phyloP scores from a whole-genome alignment of 1,284 basidiomycete species.

The Pseudozyma thailandica region DNA sequence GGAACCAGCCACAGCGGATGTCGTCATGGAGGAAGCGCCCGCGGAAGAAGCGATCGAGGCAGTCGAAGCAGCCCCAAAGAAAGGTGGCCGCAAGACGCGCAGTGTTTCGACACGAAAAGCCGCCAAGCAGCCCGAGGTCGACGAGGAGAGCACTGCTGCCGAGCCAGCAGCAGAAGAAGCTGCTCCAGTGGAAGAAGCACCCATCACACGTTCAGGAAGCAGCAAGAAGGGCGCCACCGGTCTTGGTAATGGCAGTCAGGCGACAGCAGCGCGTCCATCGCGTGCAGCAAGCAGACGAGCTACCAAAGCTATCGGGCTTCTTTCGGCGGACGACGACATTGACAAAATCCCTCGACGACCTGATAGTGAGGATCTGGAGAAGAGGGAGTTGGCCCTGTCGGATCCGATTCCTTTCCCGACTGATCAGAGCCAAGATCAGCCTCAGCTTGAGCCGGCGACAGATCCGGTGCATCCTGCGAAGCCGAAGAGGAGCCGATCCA shows the following conservation, averaged over 20 bases:
- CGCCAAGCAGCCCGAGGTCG: slow-evolving; percentile 9
- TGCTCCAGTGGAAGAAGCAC: slow-evolving; percentile 7
- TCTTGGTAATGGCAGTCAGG: slow-evolving; percentile 22
- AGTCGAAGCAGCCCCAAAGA: slow-evolving; percentile 10
- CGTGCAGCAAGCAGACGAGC: slow-evolving; percentile 42
- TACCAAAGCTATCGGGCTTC: slow-evolving; percentile 33
- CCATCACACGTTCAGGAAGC: slow-evolving; percentile 12
- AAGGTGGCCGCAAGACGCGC: slow-evolving; percentile 26
- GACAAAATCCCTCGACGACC: slow-evolving; percentile 33
- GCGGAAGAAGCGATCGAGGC: slow-evolving; percentile 11
- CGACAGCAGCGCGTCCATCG: slow-evolving; percentile 15
- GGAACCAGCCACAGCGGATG: slow-evolving; percentile 1
- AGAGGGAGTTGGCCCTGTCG: slow-evolving; percentile 25
- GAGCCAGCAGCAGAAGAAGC: slow-evolving; percentile 4
- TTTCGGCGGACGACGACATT: slow-evolving; percentile 34
- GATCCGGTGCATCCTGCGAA: slow-evolving; percentile 19
- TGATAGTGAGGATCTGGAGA: slow-evolving; percentile 29
- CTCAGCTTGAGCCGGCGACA: slow-evolving; percentile 7
- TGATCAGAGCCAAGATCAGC: slow-evolving; percentile 3
- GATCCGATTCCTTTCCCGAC: slow-evolving; percentile 36
- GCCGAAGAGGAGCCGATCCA: slow-evolving; percentile 39
- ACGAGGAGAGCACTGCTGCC: slow-evolving; percentile 6
- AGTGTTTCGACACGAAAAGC: slow-evolving; percentile 26
- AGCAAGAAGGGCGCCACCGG: slow-evolving; percentile 35
- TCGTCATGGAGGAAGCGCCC: not conserved